These are phyloP conservation scores for Aureobasidium sp. DNA, from an alignment of 2,329 filamentous ascomycete species.

Conservation along the genomic window DNA sequence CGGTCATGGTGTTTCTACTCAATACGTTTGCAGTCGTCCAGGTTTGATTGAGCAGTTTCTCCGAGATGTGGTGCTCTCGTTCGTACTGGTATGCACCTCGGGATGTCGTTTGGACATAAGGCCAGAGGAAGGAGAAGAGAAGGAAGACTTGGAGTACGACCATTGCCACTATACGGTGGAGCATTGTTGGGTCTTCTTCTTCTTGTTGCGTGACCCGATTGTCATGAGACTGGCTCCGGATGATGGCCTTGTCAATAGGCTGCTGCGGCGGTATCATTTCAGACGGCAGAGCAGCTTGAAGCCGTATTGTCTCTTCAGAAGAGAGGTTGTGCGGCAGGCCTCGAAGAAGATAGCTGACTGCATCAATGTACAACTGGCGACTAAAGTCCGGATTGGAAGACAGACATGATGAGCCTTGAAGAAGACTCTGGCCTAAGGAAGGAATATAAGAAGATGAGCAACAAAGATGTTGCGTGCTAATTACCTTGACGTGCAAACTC, in stretches of 20 bases:
- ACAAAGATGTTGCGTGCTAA: not conserved
- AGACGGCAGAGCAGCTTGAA: constrained; percentile 45
- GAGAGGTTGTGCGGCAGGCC: constrained; percentile 53
- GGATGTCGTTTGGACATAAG: constrained; percentile 51
- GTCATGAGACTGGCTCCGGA: not conserved
- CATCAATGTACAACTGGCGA: constrained; percentile 56
- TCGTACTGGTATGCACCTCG: constrained; percentile 54
- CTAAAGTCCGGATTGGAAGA: constrained; percentile 38
- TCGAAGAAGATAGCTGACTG: constrained; percentile 55
- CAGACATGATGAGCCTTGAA: constrained; percentile 37
- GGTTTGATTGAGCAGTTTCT: constrained; percentile 46
- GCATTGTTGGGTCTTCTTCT: constrained; percentile 36
- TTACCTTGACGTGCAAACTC: constrained; percentile 45
- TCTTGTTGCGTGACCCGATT: not conserved
- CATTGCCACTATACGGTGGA: constrained; percentile 52
- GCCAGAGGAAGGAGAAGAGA: constrained; percentile 51
- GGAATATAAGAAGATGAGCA: not conserved
- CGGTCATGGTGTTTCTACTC: constrained; percentile 42
- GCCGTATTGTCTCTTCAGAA: constrained; percentile 44
- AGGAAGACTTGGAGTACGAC: constrained; percentile 52
- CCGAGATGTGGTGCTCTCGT: constrained; percentile 56
- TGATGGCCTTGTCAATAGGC: not conserved
- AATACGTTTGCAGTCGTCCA: constrained; percentile 47
- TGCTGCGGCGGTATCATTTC: constrained; percentile 19
- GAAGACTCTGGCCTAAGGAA: constrained; percentile 38